phyloP scores from a whole-genome alignment of 768 basidiomycete species.

The Xanthoconium stramineum region DNA sequence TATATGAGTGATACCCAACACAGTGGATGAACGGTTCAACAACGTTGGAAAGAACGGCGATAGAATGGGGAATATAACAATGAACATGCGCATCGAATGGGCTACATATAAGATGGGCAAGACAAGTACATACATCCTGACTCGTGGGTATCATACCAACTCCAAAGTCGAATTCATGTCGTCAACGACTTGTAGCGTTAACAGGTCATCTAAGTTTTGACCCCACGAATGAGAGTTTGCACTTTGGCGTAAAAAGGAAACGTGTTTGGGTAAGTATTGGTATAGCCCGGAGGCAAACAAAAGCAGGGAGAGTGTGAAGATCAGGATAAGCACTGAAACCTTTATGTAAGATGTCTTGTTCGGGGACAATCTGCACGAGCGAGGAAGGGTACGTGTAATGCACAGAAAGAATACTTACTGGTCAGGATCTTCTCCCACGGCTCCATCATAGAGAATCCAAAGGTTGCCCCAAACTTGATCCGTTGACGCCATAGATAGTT shows the following conservation, averaged over 20 bases:
- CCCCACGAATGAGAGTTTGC: slow-evolving; percentile 64
- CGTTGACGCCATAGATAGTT: slow-evolving; percentile 29
- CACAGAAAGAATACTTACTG: slow-evolving; percentile 39
- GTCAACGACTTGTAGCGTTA: neutral
- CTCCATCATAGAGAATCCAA: slow-evolving; percentile 59
- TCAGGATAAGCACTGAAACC: slow-evolving; percentile 40
- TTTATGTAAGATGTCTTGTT: slow-evolving; percentile 2
- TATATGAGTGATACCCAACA: no score
- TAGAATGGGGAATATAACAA: no score
- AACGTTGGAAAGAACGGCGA: no score
- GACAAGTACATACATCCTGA: no score
- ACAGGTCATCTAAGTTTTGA: slow-evolving; percentile 38
- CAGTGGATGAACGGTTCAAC: no score
- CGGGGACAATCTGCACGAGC: no score
- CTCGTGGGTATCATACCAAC: no score
- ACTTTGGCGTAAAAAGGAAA: slow-evolving; percentile 49
- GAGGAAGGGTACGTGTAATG: neutral
- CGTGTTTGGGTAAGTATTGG: slow-evolving; percentile 58
- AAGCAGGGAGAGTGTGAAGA: slow-evolving; percentile 37
- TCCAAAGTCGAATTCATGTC: no score
- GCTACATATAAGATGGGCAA: no score
- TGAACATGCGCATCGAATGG: no score
- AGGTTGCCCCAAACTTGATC: slow-evolving; percentile 45
- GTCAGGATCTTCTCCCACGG: slow-evolving; percentile 65
- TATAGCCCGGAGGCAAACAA: slow-evolving; percentile 49